Evolutionary conservation across 176 grass and related monocot genomes (phyloP), one percentile per base, ranked within the genome.

Genomic region (Eragrostis nindensis): DNA sequence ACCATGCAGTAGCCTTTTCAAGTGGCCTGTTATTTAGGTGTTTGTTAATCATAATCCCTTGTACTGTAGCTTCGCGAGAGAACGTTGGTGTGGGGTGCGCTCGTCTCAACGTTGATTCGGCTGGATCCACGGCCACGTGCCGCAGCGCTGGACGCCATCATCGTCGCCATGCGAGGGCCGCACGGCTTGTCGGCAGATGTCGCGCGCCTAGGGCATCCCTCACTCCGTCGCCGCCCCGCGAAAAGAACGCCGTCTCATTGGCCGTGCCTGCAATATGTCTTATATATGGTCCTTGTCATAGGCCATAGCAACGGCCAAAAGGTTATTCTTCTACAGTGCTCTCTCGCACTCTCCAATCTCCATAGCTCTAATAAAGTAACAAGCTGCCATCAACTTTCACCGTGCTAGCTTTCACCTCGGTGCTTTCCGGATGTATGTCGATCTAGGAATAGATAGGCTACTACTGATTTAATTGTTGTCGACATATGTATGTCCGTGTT

Each of bases 151-250:
- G 85, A 88, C 49, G 80, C 82, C 86, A 82, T 88, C 44, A 86
- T 83, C 82, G 49, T 30, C 82, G 65, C 85, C 91, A 94, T 88
- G 91, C 77, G 84, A 80, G 70, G 85, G 68, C 74, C 62, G 77
- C 79, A 87, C 72, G 72, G 88, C 67, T 86, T 94, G 88, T 94
- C 82, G 78, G 82, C 88, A 94, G 83, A 75, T 94, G 88, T 94
- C 86, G 70, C 25, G 26, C 49, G 75, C 79, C 85, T 82, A 68
- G 84, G 68, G 70, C 82, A 77, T 76, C 85, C 80, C 70, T 40
- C 62, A 56, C 21, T 12, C 77, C 67, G 5, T n/a, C 59, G 11
- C 59, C 74, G 56, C 56, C 50, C 80, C 54, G 18, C 60, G 56
- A 53, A 85, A 89, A 85, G 82, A 27, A 41, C 13, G 65, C 2